A percentile compares a stretch with the other conserved stretches of the same genome.
Evolutionary conservation across 352 stramenopile genomes (phyloP).

Genomic region (Phytophthora agathidicida): DNA sequence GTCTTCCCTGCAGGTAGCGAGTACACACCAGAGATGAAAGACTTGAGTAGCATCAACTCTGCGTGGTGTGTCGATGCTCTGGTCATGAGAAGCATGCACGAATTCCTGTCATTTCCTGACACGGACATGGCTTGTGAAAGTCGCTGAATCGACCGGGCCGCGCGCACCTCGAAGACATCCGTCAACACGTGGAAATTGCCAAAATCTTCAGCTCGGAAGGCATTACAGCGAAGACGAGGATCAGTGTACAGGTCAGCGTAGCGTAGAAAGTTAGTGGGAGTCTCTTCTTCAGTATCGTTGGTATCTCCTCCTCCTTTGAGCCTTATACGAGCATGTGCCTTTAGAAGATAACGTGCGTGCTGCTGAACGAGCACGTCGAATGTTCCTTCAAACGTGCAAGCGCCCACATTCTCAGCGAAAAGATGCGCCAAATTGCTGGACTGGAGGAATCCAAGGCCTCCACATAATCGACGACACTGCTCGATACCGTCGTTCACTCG

Average conservation of each 20-base stretch:
- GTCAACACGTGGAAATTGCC: constrained; percentile 42
- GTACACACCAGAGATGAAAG: constrained; percentile 45
- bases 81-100: constrained; percentile 57
- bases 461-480: constrained; percentile 29
- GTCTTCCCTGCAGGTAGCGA: constrained; percentile 37
- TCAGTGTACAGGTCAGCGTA: constrained; percentile 37
- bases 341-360: constrained; percentile 53
- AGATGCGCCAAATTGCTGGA: constrained; percentile 32
- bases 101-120: constrained; percentile 43
- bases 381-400: constrained; percentile 58
- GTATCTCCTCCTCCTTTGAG: constrained; percentile 20
- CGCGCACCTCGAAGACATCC: constrained; percentile 50
- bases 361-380: constrained; percentile 67
- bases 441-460: constrained; percentile 19
- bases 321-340: constrained; percentile 21
- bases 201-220: constrained; percentile 39
- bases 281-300: constrained; percentile 8
- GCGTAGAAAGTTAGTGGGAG: constrained; percentile 40
- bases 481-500: constrained; percentile 35
- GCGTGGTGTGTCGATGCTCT: constrained; percentile 50
- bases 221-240: constrained; percentile 41
- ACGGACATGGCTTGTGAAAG: constrained; percentile 40
- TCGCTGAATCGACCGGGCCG: constrained; percentile 35
- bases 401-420: constrained; percentile 49
- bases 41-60: constrained; percentile 49